Percentiles rank a stretch among this genome's conserved stretches.
phyloP scores from a whole-genome alignment of 75 land plant genomes.

The Adiantum capillusveneris region DNA sequence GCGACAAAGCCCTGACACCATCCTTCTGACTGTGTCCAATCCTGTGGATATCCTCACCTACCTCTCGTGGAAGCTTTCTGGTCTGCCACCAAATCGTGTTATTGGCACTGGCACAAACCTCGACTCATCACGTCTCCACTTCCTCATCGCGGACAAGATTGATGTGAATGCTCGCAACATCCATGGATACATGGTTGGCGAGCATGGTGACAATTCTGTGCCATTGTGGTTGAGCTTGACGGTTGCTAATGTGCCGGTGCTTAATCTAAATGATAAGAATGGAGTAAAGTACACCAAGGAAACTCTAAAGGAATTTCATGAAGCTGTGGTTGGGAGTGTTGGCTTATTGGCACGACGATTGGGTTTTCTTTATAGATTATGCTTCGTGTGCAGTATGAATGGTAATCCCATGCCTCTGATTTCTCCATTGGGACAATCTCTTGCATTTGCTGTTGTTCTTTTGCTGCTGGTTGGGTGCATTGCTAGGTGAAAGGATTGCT shows the following conservation, averaged over 20 bases:
- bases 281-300: slow-evolving; percentile 34
- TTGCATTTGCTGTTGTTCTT: no score
- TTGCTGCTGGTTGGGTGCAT: no score
- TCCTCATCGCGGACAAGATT: slow-evolving; percentile 62
- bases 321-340: slow-evolving; percentile 22
- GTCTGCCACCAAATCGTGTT: slow-evolving; percentile 59
- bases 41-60: slow-evolving; percentile 78
- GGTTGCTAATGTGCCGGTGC: slow-evolving; percentile 62
- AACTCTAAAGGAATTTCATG: slow-evolving; percentile 17
- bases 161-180: no score
- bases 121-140: slow-evolving; percentile 75
- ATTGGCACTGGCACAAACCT: slow-evolving; percentile 85
- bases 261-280: slow-evolving; percentile 36
- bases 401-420: no score
- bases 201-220: slow-evolving; percentile 92
- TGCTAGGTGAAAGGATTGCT: no score
- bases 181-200: no score
- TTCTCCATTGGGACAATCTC: no score
- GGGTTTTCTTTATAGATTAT: no score
- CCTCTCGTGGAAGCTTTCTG: no score
- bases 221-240: slow-evolving; percentile 86
- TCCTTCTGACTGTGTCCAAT: slow-evolving; percentile 72
- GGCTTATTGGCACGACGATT: no score
- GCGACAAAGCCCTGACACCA: no score
- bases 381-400: no score